These are phyloP conservation scores for Aspergillus kassunensis DNA, from an alignment of 495 filamentous ascomycete genomes.

Conservation along the genomic window DNA sequence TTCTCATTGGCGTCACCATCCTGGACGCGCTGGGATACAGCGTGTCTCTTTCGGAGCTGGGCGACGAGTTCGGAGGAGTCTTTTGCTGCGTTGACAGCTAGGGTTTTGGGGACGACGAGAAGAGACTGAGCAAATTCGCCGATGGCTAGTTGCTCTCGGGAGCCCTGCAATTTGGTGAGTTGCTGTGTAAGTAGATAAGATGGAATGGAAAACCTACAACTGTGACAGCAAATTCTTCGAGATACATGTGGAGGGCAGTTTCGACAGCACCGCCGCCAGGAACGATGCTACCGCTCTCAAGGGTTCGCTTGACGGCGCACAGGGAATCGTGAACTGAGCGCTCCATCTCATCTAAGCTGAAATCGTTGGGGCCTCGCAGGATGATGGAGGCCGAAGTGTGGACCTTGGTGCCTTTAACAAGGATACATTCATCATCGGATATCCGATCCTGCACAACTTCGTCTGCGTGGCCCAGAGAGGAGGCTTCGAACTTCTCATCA, in stretches of 20 bases:
- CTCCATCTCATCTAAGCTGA: conserved; percentile 98
- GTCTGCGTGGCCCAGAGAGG: conserved; percentile 83
- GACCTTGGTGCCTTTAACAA: conserved; percentile 92
- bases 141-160: conserved; percentile 95
- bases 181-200: conserved; percentile 15
- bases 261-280: conserved; percentile 96
- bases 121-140: conserved; percentile 95
- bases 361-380: conserved; percentile 93
- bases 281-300: conserved; percentile 95
- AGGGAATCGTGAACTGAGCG: conserved; percentile 95
- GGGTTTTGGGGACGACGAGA: conserved; percentile 91
- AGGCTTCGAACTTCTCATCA: conserved; percentile 92
- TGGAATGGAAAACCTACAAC: conserved; percentile 52
- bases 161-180: no score
- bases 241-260: conserved; percentile 97
- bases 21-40: conserved; percentile 83
- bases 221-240: conserved; percentile 98
- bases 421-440: conserved; percentile 97
- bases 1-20: conserved; percentile 79
- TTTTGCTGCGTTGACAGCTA: conserved; percentile 96
- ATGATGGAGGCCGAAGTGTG: conserved; percentile 95
- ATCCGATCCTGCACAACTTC: conserved; percentile 96
- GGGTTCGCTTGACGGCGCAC: conserved; percentile 91
- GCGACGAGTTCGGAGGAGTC: conserved; percentile 93
- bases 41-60: conserved; percentile 91